Evolutionary conservation across 768 basidiomycete species (phyloP).

Genomic region (Asterophora lycoperdoides): DNA sequence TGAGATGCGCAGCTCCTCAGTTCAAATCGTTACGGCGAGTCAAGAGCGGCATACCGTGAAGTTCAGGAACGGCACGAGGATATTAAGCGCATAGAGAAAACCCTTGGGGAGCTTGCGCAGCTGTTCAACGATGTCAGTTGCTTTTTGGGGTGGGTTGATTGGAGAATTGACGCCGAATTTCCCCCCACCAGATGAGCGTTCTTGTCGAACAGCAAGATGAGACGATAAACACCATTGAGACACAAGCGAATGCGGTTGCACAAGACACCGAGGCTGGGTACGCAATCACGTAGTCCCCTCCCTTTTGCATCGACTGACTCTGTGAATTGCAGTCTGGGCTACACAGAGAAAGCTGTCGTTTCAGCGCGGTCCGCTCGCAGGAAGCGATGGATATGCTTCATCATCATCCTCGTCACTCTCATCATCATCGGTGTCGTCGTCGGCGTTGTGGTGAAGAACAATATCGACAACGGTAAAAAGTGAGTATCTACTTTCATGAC

Average conservation of each 20-base stretch:
- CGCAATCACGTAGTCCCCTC: conserved; percentile 17
- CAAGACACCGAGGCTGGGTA: conserved; percentile 87
- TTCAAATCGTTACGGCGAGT: conserved; percentile 87
- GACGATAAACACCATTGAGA: conserved; percentile 76
- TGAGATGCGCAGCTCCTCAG: conserved; percentile 61
- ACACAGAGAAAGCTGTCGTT: conserved; percentile 82
- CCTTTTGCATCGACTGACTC: conserved; percentile 3
- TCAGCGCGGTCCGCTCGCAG: conserved; percentile 87
- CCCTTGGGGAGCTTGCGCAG: conserved; percentile 88
- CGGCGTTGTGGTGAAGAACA: conserved; percentile 49
- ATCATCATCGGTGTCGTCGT: conserved; percentile 63
- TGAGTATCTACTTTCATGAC: conserved; percentile 2
- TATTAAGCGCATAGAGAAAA: conserved; percentile 92
- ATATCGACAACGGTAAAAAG: conserved; percentile 36
- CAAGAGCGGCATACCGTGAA: conserved; percentile 87
- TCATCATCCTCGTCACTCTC: conserved; percentile 61
- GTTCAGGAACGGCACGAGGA: conserved; percentile 98
- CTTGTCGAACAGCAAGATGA: conserved; percentile 95
- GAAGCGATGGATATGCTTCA: conserved; percentile 97
- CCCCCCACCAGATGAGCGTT: conserved; percentile 72
- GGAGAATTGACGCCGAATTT: neutral
- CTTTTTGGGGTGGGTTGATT: neutral
- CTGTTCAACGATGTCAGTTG: conserved; percentile 88
- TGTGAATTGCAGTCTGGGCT: conserved; percentile 51
- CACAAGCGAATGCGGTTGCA: conserved; percentile 67